Base-by-base conservation (phyloP, 1,284 basidiomycete genomes). In the Pterula multifida region DNA sequence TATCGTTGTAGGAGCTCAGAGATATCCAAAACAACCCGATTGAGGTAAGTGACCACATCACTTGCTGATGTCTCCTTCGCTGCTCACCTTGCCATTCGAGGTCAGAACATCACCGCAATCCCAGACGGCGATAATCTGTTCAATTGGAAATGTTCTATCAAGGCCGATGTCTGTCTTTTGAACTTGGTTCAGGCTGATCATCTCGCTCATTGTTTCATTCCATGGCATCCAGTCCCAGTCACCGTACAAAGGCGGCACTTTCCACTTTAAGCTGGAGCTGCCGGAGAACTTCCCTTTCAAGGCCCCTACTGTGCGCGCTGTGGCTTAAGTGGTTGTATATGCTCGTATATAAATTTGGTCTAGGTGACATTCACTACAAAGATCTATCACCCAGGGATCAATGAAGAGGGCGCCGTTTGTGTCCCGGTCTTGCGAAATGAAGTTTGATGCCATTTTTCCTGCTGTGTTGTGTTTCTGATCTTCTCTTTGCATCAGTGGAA, bases 351-450 rank as follows among this genome's bases (percentile, higher is more conserved):
- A n/a, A n/a, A n/a, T n/a, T n/a, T 47, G 48, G 48, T 26, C 26
- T 52, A 93, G 90, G 84, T 93, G 53, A 80, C 78, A 39, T 93
- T 93, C 67, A 78, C 70, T 45, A 94, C 91, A 35, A 90, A 85
- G 71, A 85, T 92, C 52, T 94, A 94, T 61, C 91, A 95, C 66
- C 91, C 91, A 13, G 91, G 91, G 49, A 86, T 95, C 61, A 92
- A 94, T 56, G 88, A 91, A 53, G 89, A 95, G 61, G 91, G 90
- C 36, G 70, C 75, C 25, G 89, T 90, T 50, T 90, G 87, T 61
- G 77, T 90, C 23, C 84, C 86, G 32, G 72, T 91, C 46, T 72
- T 91, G 49, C 77, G 84, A 56, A 85, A 89, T 62, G 84, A 92
- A 72, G 90, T 89, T 57, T 54, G n/a, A 83, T 68, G 9, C 48